A percentile compares a stretch with the other conserved stretches of the same genome.
These are phyloP conservation scores for Colletotrichum sansevieriae DNA, from an alignment of 2,329 filamentous ascomycete species.

Conservation along the genomic window DNA sequence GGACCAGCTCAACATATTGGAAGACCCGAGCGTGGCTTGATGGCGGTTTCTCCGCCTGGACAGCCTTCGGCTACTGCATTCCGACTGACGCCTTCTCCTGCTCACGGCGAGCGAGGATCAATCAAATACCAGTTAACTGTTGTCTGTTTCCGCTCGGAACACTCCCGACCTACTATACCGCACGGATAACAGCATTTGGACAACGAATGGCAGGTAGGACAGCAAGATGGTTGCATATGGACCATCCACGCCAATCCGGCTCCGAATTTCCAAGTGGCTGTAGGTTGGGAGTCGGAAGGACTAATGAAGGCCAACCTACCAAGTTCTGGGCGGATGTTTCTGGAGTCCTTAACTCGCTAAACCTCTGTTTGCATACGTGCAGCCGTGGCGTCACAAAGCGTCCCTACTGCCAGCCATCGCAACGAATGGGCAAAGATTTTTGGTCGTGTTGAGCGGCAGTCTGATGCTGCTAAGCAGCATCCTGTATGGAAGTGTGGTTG, in stretches of 20 bases:
- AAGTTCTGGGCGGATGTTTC: not conserved
- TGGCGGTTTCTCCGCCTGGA: not conserved
- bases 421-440: constrained; percentile 1
- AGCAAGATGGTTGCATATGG: too few relatives aligned
- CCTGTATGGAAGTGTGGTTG: constrained; percentile 25
- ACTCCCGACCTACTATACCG: too few relatives aligned
- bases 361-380: not conserved
- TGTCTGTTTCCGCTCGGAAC: not conserved
- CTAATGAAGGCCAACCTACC: not conserved
- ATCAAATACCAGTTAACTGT: not conserved
- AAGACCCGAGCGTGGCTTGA: constrained; percentile 12
- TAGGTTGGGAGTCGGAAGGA: too few relatives aligned
- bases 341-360: not conserved
- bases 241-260: too few relatives aligned
- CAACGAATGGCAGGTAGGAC: too few relatives aligned
- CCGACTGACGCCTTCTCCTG: not conserved
- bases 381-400: constrained; percentile 23
- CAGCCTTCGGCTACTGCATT: not conserved
- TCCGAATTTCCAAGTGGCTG: too few relatives aligned
- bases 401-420: not conserved
- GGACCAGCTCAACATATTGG: not conserved
- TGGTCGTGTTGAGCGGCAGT: constrained; percentile 20
- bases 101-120: not conserved
- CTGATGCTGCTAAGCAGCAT: constrained; percentile 21
- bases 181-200: too few relatives aligned